These are phyloP conservation scores for Dioszegia crocea DNA, from an alignment of 768 basidiomycete species.

Conservation along the genomic window DNA sequence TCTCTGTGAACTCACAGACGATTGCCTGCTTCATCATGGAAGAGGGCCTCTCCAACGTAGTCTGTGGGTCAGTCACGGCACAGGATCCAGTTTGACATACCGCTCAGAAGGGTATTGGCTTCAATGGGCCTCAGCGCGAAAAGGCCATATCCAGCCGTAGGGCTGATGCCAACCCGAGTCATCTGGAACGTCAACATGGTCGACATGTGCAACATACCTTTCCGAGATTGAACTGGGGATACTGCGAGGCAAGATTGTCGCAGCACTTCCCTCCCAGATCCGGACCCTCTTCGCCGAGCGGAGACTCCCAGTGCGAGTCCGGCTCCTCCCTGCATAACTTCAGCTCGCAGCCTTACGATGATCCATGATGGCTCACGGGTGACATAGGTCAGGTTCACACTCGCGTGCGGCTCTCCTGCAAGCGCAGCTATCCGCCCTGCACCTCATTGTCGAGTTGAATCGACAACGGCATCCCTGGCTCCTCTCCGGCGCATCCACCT, in stretches of 20 bases:
- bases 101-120: neutral
- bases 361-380: neutral
- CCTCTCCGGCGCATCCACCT: no score
- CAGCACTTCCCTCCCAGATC: neutral
- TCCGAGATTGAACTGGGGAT: neutral
- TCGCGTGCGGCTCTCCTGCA: neutral
- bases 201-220: neutral
- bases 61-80: neutral
- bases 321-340: neutral
- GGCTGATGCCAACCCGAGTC: neutral
- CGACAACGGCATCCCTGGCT: no score
- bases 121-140: neutral
- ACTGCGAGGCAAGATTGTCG: neutral
- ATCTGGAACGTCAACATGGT: neutral
- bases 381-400: neutral
- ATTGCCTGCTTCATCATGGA: neutral
- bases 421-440: neutral
- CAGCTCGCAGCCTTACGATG: neutral
- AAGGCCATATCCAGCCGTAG: neutral
- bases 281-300: neutral
- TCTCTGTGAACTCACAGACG: neutral
- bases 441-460: neutral
- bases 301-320: neutral
- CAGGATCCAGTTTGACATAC: neutral
- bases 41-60: neutral